These are phyloP conservation scores for Cytospora paraplurivora DNA, from an alignment of 2,329 filamentous ascomycete genomes.

Conservation along the genomic window DNA sequence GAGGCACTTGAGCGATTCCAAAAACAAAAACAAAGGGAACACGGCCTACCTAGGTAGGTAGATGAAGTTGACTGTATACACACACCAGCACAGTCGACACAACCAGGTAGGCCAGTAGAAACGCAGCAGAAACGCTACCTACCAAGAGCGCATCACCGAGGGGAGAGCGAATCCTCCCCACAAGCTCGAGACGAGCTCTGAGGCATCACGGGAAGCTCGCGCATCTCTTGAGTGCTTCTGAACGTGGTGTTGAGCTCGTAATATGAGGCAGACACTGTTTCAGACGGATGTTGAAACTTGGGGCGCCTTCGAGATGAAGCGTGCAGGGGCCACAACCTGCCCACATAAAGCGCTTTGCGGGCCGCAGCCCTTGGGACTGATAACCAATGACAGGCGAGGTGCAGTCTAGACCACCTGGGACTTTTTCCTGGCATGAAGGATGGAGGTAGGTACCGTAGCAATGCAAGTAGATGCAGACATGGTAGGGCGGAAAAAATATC, in stretches of 20 bases:
- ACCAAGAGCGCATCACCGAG: slow-evolving; percentile 16
- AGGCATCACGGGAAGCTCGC: slow-evolving; percentile 29
- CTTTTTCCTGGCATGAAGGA: too few relatives aligned
- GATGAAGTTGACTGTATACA: slow-evolving; percentile 3
- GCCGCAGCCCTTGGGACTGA: slow-evolving; percentile 6
- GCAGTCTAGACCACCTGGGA: too few relatives aligned
- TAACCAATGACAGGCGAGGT: too few relatives aligned
- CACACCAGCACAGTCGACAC: slow-evolving; percentile 2
- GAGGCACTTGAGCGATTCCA: slow-evolving; percentile 22
- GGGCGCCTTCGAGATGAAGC: slow-evolving; percentile 26
- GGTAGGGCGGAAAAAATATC: background rate
- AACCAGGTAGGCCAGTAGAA: slow-evolving; percentile 27
- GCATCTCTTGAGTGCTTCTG: slow-evolving; percentile 11
- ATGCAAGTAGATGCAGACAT: too few relatives aligned
- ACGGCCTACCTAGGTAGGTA: background rate
- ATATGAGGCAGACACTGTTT: slow-evolving; percentile 28
- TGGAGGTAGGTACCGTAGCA: too few relatives aligned
- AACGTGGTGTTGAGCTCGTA: slow-evolving; percentile 20
- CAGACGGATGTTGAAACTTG: slow-evolving; percentile 17
- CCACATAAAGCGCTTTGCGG: background rate
- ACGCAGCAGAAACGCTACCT: slow-evolving; percentile 27
- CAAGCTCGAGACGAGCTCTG: slow-evolving; percentile 21
- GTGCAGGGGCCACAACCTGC: slow-evolving; percentile 26
- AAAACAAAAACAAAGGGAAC: slow-evolving; percentile 17
- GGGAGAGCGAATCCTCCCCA: slow-evolving; percentile 8